Evolutionary conservation across 106 monocot genomes (phyloP).

Genomic region (Dioscorea zingiberensis): DNA sequence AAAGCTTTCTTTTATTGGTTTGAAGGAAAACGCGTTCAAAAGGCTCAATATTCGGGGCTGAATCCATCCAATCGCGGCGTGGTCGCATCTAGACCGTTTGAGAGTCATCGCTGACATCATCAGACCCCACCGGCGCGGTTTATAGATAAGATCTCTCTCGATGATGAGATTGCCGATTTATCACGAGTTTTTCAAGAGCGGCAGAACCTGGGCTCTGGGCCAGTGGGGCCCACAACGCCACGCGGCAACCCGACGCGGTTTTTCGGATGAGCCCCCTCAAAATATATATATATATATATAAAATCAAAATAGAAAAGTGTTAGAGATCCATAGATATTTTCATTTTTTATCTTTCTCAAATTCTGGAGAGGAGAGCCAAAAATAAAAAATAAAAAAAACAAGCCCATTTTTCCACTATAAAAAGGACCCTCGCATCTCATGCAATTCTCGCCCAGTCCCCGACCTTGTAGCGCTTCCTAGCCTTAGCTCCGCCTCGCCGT

Average conservation of each 20-base stretch:
- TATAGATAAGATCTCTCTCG: too few relatives aligned
- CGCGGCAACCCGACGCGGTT: slow-evolving; percentile 8
- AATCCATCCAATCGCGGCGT: too few relatives aligned
- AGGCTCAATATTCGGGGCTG: too few relatives aligned
- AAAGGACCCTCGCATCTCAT: slow-evolving; percentile 12
- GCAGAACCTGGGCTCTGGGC: too few relatives aligned
- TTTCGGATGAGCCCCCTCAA: not conserved
- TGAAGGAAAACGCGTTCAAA: too few relatives aligned
- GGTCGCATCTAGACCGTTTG: too few relatives aligned
- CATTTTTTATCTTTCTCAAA: not conserved
- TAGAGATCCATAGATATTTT: not conserved
- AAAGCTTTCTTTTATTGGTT: too few relatives aligned
- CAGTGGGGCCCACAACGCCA: not conserved
- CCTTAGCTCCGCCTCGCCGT: slow-evolving; percentile 1
- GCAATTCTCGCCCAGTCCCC: slow-evolving; percentile 24
- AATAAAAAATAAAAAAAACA: not conserved
- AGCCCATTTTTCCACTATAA: not conserved
- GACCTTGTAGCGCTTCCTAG: not conserved
- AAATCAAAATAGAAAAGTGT: not conserved
- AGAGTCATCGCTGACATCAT: too few relatives aligned
- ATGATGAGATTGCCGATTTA: too few relatives aligned
- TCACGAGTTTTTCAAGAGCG: too few relatives aligned
- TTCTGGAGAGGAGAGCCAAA: too few relatives aligned
- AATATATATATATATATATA: not conserved
- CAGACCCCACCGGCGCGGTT: too few relatives aligned